Evolutionary conservation across 2,329 filamentous ascomycete species (phyloP), one percentile per base, ranked within the genome.

Genomic region (Trichoderma sp.): DNA sequence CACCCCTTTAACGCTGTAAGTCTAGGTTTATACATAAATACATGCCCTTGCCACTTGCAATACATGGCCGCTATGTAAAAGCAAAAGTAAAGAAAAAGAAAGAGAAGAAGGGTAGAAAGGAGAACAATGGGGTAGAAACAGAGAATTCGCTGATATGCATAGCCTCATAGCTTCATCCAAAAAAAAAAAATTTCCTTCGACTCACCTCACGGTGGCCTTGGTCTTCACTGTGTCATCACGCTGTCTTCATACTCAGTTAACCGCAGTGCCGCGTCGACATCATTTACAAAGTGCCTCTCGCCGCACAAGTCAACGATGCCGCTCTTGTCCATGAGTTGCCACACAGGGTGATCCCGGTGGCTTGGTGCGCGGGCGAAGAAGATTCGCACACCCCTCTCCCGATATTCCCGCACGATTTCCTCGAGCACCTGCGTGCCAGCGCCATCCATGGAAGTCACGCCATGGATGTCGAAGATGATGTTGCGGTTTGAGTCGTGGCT

Each of bases 391-490:
- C 90, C 91, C 5, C 90, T 84, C 37, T 91, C 86, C n/a, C 89
- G 83, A 77, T 98, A 98, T 34, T 83, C 86, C 57, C 88, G 83
- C 17, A 99, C 92, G 72, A 98, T 98, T 79, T 98, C 95, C 56
- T 88, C 86, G 3, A 99, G 83, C 0, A 98, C 94, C 79, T 98
- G 95, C 0, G 92, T 91, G 1, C 94, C 95, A 0, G 93, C 97
- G 6, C 93, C 95, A 76, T 99, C 95, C 73, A 99, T 89, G 32
- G 91, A 91, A 0, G 94, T 97, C 3, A 99, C 95, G n/a, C 95
- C 95, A 73, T 98, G 94, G 8, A 98, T 93, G 76, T 99, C 95
- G 74, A 99, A 98, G 70, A 99, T 93, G 78, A 99, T 85, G 75
- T 97, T 97, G 72, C 89, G 87, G 77, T 97, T 97, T 74, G 92